Percentiles rank a stretch among this genome's conserved stretches.
phyloP scores from a whole-genome alignment of 169 alveolate species.

The Perkinsus chesapeaki region DNA sequence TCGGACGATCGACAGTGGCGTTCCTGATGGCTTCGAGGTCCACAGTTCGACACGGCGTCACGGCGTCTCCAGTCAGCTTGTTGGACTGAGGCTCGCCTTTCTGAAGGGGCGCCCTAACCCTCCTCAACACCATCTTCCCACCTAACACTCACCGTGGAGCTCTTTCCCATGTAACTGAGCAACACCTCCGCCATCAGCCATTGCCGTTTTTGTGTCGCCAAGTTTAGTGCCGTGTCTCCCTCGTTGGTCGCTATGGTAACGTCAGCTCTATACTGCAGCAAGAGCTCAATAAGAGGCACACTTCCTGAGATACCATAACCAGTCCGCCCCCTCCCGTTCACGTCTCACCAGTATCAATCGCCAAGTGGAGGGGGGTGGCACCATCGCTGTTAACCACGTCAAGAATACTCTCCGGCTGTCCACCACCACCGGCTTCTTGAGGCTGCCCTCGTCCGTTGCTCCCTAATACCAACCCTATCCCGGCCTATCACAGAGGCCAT shows the following conservation, averaged over 20 bases:
- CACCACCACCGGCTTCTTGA: not conserved
- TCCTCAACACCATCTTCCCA: no score
- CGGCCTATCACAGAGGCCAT: not conserved
- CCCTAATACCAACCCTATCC: not conserved
- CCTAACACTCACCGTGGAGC: not conserved
- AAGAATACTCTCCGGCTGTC: not conserved
- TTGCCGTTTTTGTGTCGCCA: not conserved
- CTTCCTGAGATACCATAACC: not conserved
- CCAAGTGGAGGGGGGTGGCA: not conserved
- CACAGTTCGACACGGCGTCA: not conserved
- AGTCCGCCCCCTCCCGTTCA: not conserved
- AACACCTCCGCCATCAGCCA: not conserved
- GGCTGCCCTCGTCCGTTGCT: not conserved
- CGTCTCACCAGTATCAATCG: not conserved
- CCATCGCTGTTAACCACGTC: not conserved
- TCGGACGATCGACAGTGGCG: not conserved
- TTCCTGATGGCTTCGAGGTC: not conserved
- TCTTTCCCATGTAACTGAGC: not conserved
- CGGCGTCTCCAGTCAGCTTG: no score
- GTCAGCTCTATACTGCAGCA: not conserved
- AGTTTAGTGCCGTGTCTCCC: not conserved
- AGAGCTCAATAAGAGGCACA: not conserved
- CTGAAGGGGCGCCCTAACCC: no score
- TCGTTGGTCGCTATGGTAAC: not conserved
- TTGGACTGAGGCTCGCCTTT: no score